These are phyloP conservation scores for Tolypocladium album DNA, from an alignment of 2,329 filamentous ascomycete species.

Conservation along the genomic window DNA sequence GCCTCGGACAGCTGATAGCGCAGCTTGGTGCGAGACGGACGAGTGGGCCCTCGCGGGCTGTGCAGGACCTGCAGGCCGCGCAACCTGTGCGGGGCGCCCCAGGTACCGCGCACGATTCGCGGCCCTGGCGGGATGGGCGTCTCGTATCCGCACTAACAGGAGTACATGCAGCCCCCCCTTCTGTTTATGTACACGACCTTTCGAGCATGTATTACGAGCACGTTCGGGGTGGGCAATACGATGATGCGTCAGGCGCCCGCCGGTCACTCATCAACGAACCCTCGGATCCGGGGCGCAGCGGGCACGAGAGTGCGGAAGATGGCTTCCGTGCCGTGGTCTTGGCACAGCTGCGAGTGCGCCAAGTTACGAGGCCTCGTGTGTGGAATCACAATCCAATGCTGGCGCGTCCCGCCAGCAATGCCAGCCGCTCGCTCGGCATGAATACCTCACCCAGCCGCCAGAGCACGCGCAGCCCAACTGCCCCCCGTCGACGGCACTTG, in stretches of 20 bases:
- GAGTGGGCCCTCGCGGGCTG: not conserved
- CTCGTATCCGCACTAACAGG: conserved; percentile 19
- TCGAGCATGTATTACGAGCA: not conserved
- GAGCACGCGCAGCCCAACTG: not conserved
- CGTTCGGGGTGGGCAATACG: not conserved
- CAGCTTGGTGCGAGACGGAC: not conserved
- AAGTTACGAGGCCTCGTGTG: not conserved
- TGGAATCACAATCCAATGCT: not conserved
- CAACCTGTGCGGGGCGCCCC: not conserved
- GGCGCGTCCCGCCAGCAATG: not conserved
- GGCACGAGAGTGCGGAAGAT: not conserved
- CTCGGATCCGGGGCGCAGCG: not conserved
- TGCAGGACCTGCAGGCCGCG: not conserved
- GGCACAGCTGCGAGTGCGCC: not conserved
- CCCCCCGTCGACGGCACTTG: not conserved
- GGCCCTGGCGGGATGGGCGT: conserved; percentile 2
- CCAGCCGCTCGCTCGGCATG: not conserved
- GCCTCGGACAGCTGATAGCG: not conserved
- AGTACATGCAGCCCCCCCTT: not conserved
- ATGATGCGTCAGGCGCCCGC: not conserved
- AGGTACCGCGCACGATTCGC: not conserved
- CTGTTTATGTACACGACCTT: not conserved
- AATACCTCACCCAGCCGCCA: not conserved
- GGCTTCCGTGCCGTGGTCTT: not conserved
- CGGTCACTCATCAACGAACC: not conserved